Conservation (phyloP, 1,284 basidiomycete genomes). For the Stereum hirsutum region DNA sequence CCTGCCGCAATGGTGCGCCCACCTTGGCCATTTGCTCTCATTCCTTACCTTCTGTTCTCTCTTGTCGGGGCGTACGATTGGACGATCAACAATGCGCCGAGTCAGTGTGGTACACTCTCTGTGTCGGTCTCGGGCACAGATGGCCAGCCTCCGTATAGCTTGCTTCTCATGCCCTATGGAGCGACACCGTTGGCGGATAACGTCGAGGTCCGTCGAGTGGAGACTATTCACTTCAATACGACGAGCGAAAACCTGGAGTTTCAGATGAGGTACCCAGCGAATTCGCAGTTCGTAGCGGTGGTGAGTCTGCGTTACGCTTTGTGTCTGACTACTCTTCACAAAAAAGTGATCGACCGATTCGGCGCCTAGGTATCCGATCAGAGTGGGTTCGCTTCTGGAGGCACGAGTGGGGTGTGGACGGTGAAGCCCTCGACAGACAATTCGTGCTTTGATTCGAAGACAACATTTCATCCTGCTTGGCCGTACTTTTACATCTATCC, state of each 20-base stretch:
- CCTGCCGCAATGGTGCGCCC: too few relatives aligned
- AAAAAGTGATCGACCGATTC: not conserved
- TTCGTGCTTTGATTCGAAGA: conserved; percentile 49
- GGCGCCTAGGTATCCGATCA: conserved; percentile 55
- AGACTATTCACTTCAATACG: conserved; percentile 45
- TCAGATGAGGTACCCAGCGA: conserved; percentile 52
- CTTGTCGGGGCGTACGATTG: conserved; percentile 41
- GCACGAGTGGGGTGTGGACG: conserved; percentile 55
- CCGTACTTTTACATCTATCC: conserved; percentile 54
- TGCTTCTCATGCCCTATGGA: conserved; percentile 59
- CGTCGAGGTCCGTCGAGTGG: conserved; percentile 54
- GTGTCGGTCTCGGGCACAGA: conserved; percentile 42
- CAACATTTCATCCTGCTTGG: conserved; percentile 42
- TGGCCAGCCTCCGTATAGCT: conserved; percentile 53
- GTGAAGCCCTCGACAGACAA: conserved; percentile 41
- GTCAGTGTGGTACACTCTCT: conserved; percentile 56
- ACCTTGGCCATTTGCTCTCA: too few relatives aligned
- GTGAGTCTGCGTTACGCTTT: conserved; percentile 33
- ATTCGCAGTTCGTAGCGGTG: conserved; percentile 66
- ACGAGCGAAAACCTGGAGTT: conserved; percentile 36
- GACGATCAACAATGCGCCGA: conserved; percentile 43
- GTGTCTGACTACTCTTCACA: too few relatives aligned
- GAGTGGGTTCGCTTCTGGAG: conserved; percentile 61
- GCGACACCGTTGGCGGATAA: conserved; percentile 47
- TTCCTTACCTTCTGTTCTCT: conserved; percentile 15